Conservation (phyloP, 2,329 filamentous ascomycete genomes). For the Alternaria ethzedia region DNA sequence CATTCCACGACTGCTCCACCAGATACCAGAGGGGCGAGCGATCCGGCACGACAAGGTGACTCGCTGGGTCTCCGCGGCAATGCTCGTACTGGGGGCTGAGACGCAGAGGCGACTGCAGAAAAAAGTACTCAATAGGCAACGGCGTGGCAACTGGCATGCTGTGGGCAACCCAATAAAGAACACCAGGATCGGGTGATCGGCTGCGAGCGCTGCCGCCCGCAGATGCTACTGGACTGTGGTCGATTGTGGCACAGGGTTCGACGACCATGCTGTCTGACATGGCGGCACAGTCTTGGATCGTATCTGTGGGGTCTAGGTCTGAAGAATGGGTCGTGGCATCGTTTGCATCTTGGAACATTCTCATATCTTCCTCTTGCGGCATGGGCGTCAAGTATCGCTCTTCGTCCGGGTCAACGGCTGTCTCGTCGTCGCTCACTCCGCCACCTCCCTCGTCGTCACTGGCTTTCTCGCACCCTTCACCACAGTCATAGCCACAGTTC, state of each 20-base stretch:
- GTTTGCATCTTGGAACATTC: not conserved
- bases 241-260: not conserved
- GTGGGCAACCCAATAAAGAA: conserved; percentile 20
- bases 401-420: conserved; percentile 2
- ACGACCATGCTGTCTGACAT: conserved; percentile 4
- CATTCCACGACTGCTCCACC: conserved; percentile 2
- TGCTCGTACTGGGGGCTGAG: conserved; percentile 39
- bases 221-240: conserved; percentile 1
- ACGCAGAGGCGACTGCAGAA: conserved; percentile 33
- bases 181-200: conserved; percentile 32
- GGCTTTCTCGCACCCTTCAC: conserved; percentile 25
- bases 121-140: conserved; percentile 26
- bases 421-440: conserved; percentile 10
- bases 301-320: not conserved
- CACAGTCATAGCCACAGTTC: conserved; percentile 33
- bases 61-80: conserved; percentile 34
- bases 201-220: conserved; percentile 15
- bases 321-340: not conserved
- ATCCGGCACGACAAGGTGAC: conserved; percentile 29
- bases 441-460: conserved; percentile 17
- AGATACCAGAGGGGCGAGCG: conserved; percentile 9
- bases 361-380: not conserved
- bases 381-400: not conserved
- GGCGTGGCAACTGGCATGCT: not conserved
- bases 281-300: conserved; percentile 5